Evolutionary conservation across 1,139 yeast genomes (phyloP), one percentile per base, ranked within the genome.

Genomic region (Lodderomyces beijingensis): DNA sequence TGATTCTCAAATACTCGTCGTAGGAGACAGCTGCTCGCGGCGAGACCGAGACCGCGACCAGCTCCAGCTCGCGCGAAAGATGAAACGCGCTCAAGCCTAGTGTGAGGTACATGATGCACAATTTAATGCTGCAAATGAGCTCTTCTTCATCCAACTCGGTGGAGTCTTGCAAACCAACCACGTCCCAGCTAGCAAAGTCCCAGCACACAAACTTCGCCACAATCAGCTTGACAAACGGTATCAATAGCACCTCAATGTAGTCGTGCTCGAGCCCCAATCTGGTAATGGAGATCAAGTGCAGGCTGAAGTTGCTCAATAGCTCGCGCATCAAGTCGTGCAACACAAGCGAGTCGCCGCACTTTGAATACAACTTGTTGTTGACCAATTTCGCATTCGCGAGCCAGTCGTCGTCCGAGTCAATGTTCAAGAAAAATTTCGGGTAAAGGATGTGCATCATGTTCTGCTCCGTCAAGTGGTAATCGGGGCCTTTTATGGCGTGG

Each of bases 341-440:
- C 22, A 39, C 44, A n/a, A 57, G 35, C 10, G 41, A 44, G 8
- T 35, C 35, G n/a, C 39, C 32, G 5, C 39, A 32, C 11, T 28
- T 27, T 10, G 22, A 30, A 34, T 51, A 49, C 16, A 55, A 38
- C 16, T 47, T 42, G 16, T 46, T 43, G 15, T 56, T 35, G 7
- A 40, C 36, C 16, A 53, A 41, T 16, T 47, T 42, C 4, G 47
- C 46, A 23, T 50, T 49, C 0, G 64, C 65, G 16, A 45, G 36
- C 72, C 73, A 68, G 34, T 65, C 69, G 33, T 65, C 68, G 42
- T 66, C 73, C 0, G 67, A 57, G 38, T 66, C 72, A 16, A 62
- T 53, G 34, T 67, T 66, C 27, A 73, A 72, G 36, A 62, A 68
- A 45, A 64, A 65, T 33, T 65, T 65, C 12, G 74, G 74, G 42